Evolutionary conservation across 306 rosid genomes (phyloP).

Genomic region (Cicer chorassanicum): DNA sequence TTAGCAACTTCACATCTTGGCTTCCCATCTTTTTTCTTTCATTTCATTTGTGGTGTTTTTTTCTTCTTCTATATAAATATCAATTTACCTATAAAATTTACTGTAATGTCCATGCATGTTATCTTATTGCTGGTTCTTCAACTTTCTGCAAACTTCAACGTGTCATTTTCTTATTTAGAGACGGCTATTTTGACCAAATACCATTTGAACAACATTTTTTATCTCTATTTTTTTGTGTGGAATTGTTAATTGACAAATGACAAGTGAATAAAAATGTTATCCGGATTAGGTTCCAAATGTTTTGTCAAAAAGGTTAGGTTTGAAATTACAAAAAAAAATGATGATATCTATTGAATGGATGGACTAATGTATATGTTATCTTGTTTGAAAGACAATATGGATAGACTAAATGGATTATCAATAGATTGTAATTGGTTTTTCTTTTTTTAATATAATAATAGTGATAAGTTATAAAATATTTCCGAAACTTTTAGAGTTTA

Average conservation of each 20-base stretch:
- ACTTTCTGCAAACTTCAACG: neutral
- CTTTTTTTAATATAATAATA: too few relatives aligned
- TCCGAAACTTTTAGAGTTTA: too few relatives aligned
- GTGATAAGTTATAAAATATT: too few relatives aligned
- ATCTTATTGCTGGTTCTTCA: neutral
- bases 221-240: neutral
- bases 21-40: slow-evolving; percentile 33
- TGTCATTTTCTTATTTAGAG: slow-evolving; percentile 10
- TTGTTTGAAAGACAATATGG: too few relatives aligned
- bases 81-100: too few relatives aligned
- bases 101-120: neutral
- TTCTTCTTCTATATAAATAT: neutral
- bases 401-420: too few relatives aligned
- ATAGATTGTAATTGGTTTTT: too few relatives aligned
- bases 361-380: neutral
- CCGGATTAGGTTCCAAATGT: neutral
- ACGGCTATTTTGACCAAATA: slow-evolving; percentile 31
- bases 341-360: neutral
- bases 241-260: neutral
- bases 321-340: neutral
- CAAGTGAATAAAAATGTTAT: neutral
- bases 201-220: neutral
- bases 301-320: too few relatives aligned
- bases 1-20: slow-evolving; percentile 43
- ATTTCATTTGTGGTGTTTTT: neutral